A percentile compares a stretch with the other conserved stretches of the same genome.
Evolutionary conservation across 2,329 filamentous ascomycete genomes (phyloP).

Genomic region (Juglanconis oblonga): DNA sequence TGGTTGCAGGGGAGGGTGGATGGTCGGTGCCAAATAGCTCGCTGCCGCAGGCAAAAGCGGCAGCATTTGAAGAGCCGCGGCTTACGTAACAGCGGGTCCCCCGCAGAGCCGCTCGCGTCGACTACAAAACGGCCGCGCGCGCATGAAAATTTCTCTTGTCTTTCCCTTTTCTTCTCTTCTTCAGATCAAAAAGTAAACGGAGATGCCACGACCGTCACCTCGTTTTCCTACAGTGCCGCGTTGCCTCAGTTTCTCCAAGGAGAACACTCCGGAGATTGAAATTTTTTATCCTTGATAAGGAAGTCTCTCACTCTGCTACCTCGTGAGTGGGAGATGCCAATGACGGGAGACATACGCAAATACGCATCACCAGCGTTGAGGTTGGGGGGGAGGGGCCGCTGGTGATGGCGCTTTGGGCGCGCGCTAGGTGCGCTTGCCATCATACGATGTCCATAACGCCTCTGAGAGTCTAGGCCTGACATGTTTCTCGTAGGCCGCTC

Average conservation of each 20-base stretch:
- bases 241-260: slow-evolving; percentile 52
- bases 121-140: slow-evolving; percentile 17
- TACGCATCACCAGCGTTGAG: too few relatives aligned
- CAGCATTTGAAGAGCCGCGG: neutral
- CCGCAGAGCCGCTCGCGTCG: neutral
- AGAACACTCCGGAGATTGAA: slow-evolving; percentile 57
- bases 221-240: slow-evolving; percentile 55
- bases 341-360: slow-evolving; percentile 53
- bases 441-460: too few relatives aligned
- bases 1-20: too few relatives aligned
- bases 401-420: neutral
- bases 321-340: slow-evolving; percentile 57
- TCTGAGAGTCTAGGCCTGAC: neutral
- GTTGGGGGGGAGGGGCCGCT: neutral
- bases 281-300: slow-evolving; percentile 53
- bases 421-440: slow-evolving; percentile 2
- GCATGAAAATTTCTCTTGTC: slow-evolving; percentile 29
- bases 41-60: too few relatives aligned
- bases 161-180: slow-evolving; percentile 42
- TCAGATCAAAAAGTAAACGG: slow-evolving; percentile 62
- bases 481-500: neutral
- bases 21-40: too few relatives aligned
- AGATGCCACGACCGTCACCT: slow-evolving; percentile 63
- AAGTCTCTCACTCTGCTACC: slow-evolving; percentile 53
- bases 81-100: neutral